Evolutionary conservation across 2,329 filamentous ascomycete genomes (phyloP).

Genomic region (Cercospora janseana): DNA sequence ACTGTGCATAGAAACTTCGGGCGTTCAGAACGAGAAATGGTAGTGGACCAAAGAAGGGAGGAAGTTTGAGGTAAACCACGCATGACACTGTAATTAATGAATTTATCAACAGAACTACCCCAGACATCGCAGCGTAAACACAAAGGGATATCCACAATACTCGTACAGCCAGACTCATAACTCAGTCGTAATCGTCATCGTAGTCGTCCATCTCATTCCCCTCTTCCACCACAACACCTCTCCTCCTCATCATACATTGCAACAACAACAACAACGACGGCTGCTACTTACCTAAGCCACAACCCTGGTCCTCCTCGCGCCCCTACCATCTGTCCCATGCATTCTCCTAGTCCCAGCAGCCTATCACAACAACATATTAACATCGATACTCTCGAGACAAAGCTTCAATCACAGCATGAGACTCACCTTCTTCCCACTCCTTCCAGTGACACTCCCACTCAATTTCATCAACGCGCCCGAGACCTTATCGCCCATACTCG

Average conservation of each 20-base stretch:
- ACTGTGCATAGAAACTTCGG: background rate
- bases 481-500: slow-evolving; percentile 71
- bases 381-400: background rate
- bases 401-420: background rate
- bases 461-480: slow-evolving; percentile 72
- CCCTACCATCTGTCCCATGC: slow-evolving; percentile 39
- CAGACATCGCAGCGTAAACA: too few species aligned
- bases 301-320: slow-evolving; percentile 16
- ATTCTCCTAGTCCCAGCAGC: slow-evolving; percentile 39
- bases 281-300: background rate
- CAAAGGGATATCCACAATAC: too few species aligned
- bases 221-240: too few species aligned
- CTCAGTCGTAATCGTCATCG: too few species aligned
- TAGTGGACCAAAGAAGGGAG: too few species aligned
- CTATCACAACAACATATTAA: slow-evolving; percentile 20
- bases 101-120: too few species aligned
- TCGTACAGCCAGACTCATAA: too few species aligned
- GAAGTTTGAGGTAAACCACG: too few species aligned
- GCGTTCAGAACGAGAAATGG: too few species aligned
- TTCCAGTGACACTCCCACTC: slow-evolving; percentile 65
- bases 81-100: too few species aligned
- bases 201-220: too few species aligned
- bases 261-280: too few species aligned
- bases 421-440: slow-evolving; percentile 67
- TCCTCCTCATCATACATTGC: background rate